Evolutionary conservation across 179 eudicot species (phyloP).

Genomic region (Carnegiea gigantea): DNA sequence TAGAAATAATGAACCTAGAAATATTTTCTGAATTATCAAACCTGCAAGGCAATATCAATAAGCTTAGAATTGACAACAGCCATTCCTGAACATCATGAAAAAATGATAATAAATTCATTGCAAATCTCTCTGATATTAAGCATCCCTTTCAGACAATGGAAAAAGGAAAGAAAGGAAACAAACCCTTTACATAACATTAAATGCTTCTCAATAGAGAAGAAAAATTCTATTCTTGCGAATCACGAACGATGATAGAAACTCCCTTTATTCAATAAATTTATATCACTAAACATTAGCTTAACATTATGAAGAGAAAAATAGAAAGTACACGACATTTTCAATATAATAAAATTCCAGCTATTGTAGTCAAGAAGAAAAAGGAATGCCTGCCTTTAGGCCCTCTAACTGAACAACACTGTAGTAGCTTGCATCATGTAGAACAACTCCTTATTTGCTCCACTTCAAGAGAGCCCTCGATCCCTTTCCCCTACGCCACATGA

Average conservation of each 20-base stretch:
- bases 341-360: neutral
- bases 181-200: neutral
- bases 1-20: conserved; percentile 41
- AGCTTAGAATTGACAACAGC: conserved; percentile 48
- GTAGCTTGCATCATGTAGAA: conserved; percentile 88
- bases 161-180: neutral
- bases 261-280: neutral
- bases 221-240: neutral
- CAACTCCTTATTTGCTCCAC: conserved; percentile 58
- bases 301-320: neutral
- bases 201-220: neutral
- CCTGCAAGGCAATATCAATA: conserved; percentile 47
- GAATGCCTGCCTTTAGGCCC: conserved; percentile 69
- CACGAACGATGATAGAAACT: neutral
- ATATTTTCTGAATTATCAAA: conserved; percentile 33
- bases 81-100: conserved; percentile 45
- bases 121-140: neutral
- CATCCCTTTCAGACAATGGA: neutral
- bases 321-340: neutral
- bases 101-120: neutral
- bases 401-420: conserved; percentile 62
- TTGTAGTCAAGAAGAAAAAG: conserved; percentile 15
- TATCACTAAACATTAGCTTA: neutral
- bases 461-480: conserved; percentile 89
- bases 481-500: conserved; percentile 56